Evolutionary conservation across 2,329 filamentous ascomycete species (phyloP), one percentile per base, ranked within the genome.

Genomic region (Aspergillus caelatus): DNA sequence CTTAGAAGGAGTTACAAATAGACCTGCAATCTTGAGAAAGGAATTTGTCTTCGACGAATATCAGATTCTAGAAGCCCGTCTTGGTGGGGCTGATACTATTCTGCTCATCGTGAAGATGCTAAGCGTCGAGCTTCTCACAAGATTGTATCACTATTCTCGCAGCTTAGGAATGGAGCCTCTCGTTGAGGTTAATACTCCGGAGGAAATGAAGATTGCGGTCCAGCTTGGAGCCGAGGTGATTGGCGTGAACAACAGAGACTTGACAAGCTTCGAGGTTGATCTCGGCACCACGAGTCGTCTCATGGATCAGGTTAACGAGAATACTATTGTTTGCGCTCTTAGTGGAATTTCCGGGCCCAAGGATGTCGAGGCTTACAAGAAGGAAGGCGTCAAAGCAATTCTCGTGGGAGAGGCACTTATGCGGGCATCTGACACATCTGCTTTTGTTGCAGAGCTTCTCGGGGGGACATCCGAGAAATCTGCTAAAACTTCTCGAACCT

Each of bases 11-110:
- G 93, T 99, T 89, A 90, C 92, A 1, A 96, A 97, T 75, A 87
- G 95, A 58, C 96, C 95, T 3, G 96, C 94, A 2, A 87, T 99
- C 14, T 82, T 99, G 34, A 89, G 96, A 28, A 99, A 99, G 76
- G 95, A 99, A 71, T 99, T 99, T 73, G 89, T 99, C 46, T 99
- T 98, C 73, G 94, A 98, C 53, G 93, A 98, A 76, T 99, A 99
- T 75, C 95, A 99, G 78, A 98, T 99, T 60, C 84, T 99, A 8
- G 95, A 99, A 79, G 95, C 94, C 32, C 87, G 96, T 55, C 82
- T 99, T 61, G 93, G 94, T 14, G 95, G 95, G 68, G 95, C 95
- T 9, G 94, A 99, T 78, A 97, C 94, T 0, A 90, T 99, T 21
- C 84, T 99, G 30, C 85, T 99, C 23, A 99, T 99, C 70, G 95